Conservation (phyloP, 2,329 filamentous ascomycete genomes). For the Colletotrichum sp. region DNA sequence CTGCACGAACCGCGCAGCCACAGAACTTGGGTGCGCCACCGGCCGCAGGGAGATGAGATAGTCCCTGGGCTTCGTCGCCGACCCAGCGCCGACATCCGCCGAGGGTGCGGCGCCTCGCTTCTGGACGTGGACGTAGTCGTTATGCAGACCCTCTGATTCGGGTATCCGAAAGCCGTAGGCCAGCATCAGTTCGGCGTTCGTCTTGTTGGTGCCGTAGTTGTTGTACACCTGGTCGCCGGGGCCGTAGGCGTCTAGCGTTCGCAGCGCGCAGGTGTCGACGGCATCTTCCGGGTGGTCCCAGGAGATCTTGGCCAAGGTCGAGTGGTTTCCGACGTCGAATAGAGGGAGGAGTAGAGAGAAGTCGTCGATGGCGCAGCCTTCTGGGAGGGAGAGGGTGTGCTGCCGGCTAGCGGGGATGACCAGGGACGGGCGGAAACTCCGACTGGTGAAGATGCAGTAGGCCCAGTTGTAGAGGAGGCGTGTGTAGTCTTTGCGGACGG, state of each 20-base stretch:
- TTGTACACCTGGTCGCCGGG: slow-evolving; percentile 66
- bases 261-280: slow-evolving; percentile 44
- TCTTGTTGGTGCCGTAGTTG: slow-evolving; percentile 74
- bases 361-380: slow-evolving; percentile 55
- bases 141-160: slow-evolving; percentile 53
- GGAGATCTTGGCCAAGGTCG: slow-evolving; percentile 60
- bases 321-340: slow-evolving; percentile 76
- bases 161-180: slow-evolving; percentile 68
- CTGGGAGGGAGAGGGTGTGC: slow-evolving; percentile 32
- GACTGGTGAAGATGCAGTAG: slow-evolving; percentile 67
- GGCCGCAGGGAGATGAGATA: slow-evolving; percentile 60
- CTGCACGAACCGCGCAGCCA: slow-evolving; percentile 48
- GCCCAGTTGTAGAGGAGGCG: slow-evolving; percentile 67
- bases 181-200: slow-evolving; percentile 72
- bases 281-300: slow-evolving; percentile 60
- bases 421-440: slow-evolving; percentile 68
- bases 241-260: slow-evolving; percentile 35
- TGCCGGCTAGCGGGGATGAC: slow-evolving; percentile 46
- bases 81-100: slow-evolving; percentile 25
- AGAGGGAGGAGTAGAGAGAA: slow-evolving; percentile 74
- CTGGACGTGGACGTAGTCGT: slow-evolving; percentile 64
- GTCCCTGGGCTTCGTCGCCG: slow-evolving; percentile 31
- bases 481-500: slow-evolving; percentile 42
- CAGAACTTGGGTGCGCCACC: slow-evolving; percentile 50
- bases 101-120: slow-evolving; percentile 40